Percentiles rank a stretch among this genome's conserved stretches.
These are phyloP conservation scores for Nemania bipapillata DNA, from an alignment of 2,329 filamentous ascomycete species.

Conservation along the genomic window DNA sequence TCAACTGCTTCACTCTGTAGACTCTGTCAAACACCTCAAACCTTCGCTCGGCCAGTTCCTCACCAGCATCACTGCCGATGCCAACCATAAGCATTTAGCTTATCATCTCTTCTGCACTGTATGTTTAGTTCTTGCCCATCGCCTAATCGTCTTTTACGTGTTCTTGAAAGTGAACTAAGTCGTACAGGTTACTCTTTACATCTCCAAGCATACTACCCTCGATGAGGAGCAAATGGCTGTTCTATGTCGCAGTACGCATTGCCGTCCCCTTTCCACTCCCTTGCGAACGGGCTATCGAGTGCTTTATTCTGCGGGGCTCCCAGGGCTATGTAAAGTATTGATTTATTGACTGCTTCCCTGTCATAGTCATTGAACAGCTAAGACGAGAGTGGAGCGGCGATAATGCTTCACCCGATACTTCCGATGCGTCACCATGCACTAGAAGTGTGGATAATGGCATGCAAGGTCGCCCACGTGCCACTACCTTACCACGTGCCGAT, in stretches of 20 bases:
- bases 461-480: background rate
- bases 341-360: background rate
- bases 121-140: background rate
- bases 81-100: slow-evolving; percentile 25
- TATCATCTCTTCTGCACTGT: slow-evolving; percentile 29
- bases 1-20: slow-evolving; percentile 9
- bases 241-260: slow-evolving; percentile 21
- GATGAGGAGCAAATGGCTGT: slow-evolving; percentile 23
- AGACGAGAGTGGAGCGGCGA: slow-evolving; percentile 20
- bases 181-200: slow-evolving; percentile 21
- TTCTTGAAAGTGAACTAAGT: background rate
- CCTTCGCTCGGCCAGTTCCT: slow-evolving; percentile 21
- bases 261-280: too few species aligned
- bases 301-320: background rate
- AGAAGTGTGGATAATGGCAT: background rate
- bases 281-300: background rate
- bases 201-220: slow-evolving; percentile 13
- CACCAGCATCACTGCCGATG: background rate
- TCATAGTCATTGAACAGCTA: slow-evolving; percentile 14
- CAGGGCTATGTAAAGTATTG: background rate
- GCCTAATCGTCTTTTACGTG: background rate
- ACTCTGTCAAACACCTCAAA: slow-evolving; percentile 1
- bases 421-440: background rate
- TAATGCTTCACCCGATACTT: background rate
- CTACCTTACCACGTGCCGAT: background rate